phyloP scores from a whole-genome alignment of 2,329 filamentous ascomycete species.

The Gremmenia infestans region DNA sequence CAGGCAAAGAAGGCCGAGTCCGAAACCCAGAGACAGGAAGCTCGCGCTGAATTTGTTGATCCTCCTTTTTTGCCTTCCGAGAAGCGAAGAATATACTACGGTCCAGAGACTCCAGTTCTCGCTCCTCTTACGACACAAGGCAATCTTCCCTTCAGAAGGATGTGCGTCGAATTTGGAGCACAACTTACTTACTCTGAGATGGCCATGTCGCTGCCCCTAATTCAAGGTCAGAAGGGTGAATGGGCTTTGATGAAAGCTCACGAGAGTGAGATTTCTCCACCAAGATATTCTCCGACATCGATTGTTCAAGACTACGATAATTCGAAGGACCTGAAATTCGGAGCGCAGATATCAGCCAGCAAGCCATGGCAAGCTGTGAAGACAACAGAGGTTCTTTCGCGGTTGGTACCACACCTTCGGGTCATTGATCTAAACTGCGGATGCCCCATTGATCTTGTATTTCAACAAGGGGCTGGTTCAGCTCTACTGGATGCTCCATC shows the following conservation, averaged over 20 bases:
- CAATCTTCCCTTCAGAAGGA: constrained; percentile 86
- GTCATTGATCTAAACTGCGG: constrained; percentile 96
- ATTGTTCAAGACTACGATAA: constrained; percentile 77
- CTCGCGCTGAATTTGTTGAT: constrained; percentile 76
- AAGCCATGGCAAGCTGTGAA: constrained; percentile 90
- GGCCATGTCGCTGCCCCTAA: constrained; percentile 84
- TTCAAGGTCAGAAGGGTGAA: constrained; percentile 86
- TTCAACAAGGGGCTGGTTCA: constrained; percentile 80
- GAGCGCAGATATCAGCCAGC: constrained; percentile 86
- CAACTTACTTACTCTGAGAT: constrained; percentile 97
- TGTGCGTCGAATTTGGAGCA: constrained; percentile 84
- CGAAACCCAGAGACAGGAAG: constrained; percentile 54
- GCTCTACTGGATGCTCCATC: constrained; percentile 82
- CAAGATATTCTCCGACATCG: constrained; percentile 53
- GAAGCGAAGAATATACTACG: constrained; percentile 91
- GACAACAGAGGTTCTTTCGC: constrained; percentile 74
- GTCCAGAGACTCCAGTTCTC: constrained; percentile 85
- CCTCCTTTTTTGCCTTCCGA: constrained; percentile 86
- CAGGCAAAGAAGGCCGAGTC: constrained; percentile 37
- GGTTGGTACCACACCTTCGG: constrained; percentile 74
- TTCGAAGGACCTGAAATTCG: constrained; percentile 78
- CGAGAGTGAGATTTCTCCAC: constrained; percentile 71
- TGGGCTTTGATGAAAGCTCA: constrained; percentile 96
- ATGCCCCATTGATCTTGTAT: constrained; percentile 94
- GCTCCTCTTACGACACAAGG: constrained; percentile 95